Conservation (phyloP, 352 stramenopile species). For the Thalassiosira sp. region DNA sequence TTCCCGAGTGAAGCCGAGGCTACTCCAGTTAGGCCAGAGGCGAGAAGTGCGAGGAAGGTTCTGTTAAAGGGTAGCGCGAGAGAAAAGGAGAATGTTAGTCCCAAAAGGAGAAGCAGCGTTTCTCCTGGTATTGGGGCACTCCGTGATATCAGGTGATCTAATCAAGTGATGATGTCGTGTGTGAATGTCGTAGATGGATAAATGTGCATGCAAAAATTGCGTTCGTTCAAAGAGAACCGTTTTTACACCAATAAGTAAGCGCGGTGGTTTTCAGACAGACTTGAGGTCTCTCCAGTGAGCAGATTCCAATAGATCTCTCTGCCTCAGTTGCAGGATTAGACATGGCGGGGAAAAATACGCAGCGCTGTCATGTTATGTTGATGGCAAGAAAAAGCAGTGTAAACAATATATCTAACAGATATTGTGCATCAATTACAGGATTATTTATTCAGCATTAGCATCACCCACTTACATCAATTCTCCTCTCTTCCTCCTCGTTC, state of each 20-base stretch:
- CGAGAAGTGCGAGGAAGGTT: conserved; percentile 10
- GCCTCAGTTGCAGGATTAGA: too few species aligned
- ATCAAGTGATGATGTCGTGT: background rate
- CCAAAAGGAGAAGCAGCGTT: background rate
- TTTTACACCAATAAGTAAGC: too few species aligned
- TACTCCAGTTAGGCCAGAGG: conserved; percentile 11
- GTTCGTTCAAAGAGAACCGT: too few species aligned
- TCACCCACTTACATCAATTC: background rate
- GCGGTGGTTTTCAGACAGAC: too few species aligned
- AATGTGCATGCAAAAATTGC: too few species aligned
- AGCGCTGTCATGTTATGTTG: too few species aligned
- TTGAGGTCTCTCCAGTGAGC: too few species aligned
- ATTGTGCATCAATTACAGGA: background rate
- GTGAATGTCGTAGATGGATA: background rate
- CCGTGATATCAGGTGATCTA: too few species aligned
- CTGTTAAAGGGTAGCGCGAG: background rate
- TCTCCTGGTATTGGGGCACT: conserved; percentile 2
- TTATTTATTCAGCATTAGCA: background rate
- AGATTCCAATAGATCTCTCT: too few species aligned
- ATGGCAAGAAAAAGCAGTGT: background rate
- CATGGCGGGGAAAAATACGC: too few species aligned
- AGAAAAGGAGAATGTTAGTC: conserved; percentile 20
- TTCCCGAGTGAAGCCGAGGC: background rate
- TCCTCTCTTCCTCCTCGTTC: conserved; percentile 24
- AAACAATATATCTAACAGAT: background rate